Percentiles rank a stretch among this genome's conserved stretches.
Evolutionary conservation across 305 asterid species (phyloP).

Genomic region (Striga hermonthica): DNA sequence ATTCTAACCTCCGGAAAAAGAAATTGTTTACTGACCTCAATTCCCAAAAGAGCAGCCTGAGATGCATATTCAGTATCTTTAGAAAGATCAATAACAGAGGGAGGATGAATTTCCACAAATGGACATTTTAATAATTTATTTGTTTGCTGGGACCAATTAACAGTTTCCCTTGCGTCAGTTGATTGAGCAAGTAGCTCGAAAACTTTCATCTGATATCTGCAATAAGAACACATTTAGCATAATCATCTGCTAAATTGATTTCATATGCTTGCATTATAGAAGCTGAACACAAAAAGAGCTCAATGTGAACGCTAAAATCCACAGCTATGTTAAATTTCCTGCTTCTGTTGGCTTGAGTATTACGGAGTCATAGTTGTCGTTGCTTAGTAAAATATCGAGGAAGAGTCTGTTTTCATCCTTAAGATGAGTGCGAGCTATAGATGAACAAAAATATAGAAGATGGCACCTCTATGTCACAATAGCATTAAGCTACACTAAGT

Average conservation of each 20-base stretch:
- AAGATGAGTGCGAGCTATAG: conserved; percentile 7
- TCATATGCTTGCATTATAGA: background rate
- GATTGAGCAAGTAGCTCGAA: conserved; percentile 79
- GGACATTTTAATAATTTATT: conserved; percentile 43
- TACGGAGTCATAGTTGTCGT: conserved; percentile 10
- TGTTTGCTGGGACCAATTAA: conserved; percentile 48
- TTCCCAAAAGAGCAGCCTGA: conserved; percentile 95
- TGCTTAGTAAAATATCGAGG: background rate
- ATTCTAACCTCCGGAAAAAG: conserved; percentile 24
- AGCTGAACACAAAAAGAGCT: conserved; percentile 10
- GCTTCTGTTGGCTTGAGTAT: conserved; percentile 12
- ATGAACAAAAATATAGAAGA: conserved; percentile 17
- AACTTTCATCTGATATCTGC: conserved; percentile 79
- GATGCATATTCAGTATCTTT: conserved; percentile 78
- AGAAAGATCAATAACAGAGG: conserved; percentile 79
- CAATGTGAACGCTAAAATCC: conserved; percentile 17
- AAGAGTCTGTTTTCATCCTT: background rate
- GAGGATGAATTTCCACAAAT: conserved; percentile 78
- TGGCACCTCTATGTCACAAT: background rate
- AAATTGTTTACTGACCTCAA: conserved; percentile 66
- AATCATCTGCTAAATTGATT: conserved; percentile 26
- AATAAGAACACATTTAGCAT: conserved; percentile 29
- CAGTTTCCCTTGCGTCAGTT: conserved; percentile 44
- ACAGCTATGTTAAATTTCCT: conserved; percentile 10
- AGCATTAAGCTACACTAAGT: background rate